These are phyloP conservation scores for Bryum argenteum DNA, from an alignment of 225 moss, liverwort and hornwort genomes.

Conservation along the genomic window DNA sequence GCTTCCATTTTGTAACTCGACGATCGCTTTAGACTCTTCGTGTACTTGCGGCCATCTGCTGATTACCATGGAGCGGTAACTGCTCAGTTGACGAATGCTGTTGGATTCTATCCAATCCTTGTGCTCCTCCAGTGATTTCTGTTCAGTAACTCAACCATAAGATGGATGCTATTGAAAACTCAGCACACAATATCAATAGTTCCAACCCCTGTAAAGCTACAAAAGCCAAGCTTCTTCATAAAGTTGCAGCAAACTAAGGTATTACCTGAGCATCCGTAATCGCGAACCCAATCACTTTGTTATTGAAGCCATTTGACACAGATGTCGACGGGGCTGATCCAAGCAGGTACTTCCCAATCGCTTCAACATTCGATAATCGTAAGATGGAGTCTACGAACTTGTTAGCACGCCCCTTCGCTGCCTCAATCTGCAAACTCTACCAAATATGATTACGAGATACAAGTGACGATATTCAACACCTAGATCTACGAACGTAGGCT, in stretches of 20 bases:
- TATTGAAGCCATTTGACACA: conserved; percentile 63
- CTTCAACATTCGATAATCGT: conserved; percentile 84
- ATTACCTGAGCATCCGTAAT: conserved; percentile 51
- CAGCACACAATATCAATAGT: not conserved
- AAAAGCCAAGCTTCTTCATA: not conserved
- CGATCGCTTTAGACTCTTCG: conserved; percentile 43
- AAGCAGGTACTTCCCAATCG: conserved; percentile 70
- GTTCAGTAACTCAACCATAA: conserved; percentile 31
- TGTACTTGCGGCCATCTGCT: conserved; percentile 82
- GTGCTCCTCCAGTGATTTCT: conserved; percentile 85
- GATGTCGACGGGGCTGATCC: conserved; percentile 58
- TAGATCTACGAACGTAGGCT: not conserved
- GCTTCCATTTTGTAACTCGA: conserved; percentile 43
- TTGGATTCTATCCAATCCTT: conserved; percentile 83
- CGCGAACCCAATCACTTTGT: conserved; percentile 72
- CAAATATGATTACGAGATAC: conserved; percentile 6
- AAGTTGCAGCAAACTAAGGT: not conserved
- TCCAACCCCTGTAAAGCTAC: not conserved
- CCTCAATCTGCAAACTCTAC: conserved; percentile 59
- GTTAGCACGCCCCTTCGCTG: conserved; percentile 73
- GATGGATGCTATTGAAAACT: not conserved
- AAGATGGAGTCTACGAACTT: conserved; percentile 80
- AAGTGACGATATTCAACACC: conserved; percentile 11
- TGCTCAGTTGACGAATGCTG: conserved; percentile 71
- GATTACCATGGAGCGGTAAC: conserved; percentile 70